Evolutionary conservation across 495 filamentous ascomycete species (phyloP), one percentile per base, ranked within the genome.

Genomic region (Penicillium subrubescens): DNA sequence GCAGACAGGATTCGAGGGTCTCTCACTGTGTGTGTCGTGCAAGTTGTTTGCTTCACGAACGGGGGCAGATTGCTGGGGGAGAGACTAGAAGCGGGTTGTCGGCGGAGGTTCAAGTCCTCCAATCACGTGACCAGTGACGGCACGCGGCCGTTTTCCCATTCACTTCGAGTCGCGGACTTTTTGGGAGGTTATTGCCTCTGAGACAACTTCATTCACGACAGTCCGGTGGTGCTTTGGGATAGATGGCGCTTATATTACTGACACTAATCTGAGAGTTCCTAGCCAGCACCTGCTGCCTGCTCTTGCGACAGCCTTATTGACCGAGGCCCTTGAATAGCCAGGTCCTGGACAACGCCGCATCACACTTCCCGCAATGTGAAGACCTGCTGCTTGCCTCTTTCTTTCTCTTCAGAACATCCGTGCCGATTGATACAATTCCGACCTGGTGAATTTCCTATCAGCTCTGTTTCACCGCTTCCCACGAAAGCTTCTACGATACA

Each of bases 91-190:
- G 54, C 61, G 61, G 57, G 48, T 61, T 46, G 19, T 41, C 56
- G 62, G 62, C 60, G 65, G 58, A 48, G 59, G 39, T 41, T 46
- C 51, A 59, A 62, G 19, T 61, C 46, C 15, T 34, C 19, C 17
- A 2, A 19, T 14, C 25, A 67, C 65, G 67, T 69, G 67, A 67
- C 46, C 60, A n/a, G 56, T 69, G 67, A 69, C 67, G 56, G 67
- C 64, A 63, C 60, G 27, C 55, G 61, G 65, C 55, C n/a, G 31
- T 62, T 62, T 67, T 34, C 35, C 35, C n/a, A 41, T 31, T 50
- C 46, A 10, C 62, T 33, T 46, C 43, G 34, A 52, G 29, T 54
- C 43, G 41, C 53, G 51, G 27, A 37, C 53, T 39, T 25, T 56
- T 35, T 23, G 19, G 19, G 31, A 52, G 48, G 8, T 27, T 25